Evolutionary conservation across 345 rosid species (phyloP), one percentile per base, ranked within the genome.

Genomic region (Clausena lansium): DNA sequence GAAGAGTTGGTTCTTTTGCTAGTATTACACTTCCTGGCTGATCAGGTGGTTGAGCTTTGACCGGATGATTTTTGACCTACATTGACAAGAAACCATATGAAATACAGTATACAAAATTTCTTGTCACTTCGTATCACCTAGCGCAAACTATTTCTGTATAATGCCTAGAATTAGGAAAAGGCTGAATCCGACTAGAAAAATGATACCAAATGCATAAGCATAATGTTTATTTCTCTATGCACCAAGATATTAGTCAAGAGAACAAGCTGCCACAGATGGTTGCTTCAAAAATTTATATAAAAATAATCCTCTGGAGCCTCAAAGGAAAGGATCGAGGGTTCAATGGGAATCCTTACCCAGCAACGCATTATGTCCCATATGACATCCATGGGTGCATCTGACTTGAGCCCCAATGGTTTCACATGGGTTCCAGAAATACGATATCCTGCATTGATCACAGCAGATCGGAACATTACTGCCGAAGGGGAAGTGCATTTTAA

Each of bases 341-440:
- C 39, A 75, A 75, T 32, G 71, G 24, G 13, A 80, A 69, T 76
- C 70, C 87, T 87, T 89, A 96, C 99, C 98, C 99, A 97, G 89
- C 98, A 91, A 60, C 99, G 97, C 99, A 97, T 94, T 68, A 94
- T 97, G 85, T 97, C 98, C 98, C 99, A 97, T 71, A 97, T 91
- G 75, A 94, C 91, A 67, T 89, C 92, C 99, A 97, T 97, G n/a
- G 99, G 97, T 73, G 98, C 98, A 88, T 97, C 97, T 30, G 99
- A 90, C 85, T 97, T 97, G 62, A 94, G 84, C 79, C 98, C 99
- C 5, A 97, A 82, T 0, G 98, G 98, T 67, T 90, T 89, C 65
- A 94, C 98, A 78, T 97, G 99, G 52, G 98, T 89, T 68, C 99
- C 99, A 0, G 98, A 97, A 71, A 94, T 91, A 28, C 88, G 91